Percentiles rank a stretch among this genome's conserved stretches.
These are phyloP conservation scores for Quillaja saponaria DNA, from an alignment of 306 rosid species.

Conservation along the genomic window DNA sequence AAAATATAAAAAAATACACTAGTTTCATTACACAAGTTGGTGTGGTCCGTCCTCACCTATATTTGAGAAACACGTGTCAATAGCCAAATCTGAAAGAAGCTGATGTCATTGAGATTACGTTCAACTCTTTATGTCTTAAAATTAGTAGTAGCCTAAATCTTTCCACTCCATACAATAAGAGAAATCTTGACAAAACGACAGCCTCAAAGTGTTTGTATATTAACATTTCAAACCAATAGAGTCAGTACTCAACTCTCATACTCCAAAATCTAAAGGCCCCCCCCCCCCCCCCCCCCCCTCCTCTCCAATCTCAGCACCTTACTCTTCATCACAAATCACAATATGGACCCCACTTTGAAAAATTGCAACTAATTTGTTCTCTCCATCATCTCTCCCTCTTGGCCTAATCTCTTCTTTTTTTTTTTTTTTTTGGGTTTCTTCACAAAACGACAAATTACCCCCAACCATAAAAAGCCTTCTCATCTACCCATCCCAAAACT, in stretches of 20 bases:
- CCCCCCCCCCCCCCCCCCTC: too few species aligned
- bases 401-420: slow-evolving; percentile 56
- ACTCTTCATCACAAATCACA: too few species aligned
- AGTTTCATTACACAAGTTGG: too few species aligned
- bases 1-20: too few species aligned
- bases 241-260: too few species aligned
- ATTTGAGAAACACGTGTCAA: slow-evolving; percentile 26
- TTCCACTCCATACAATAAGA: not conserved
- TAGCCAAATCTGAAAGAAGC: slow-evolving; percentile 16
- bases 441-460: slow-evolving; percentile 49
- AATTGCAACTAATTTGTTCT: slow-evolving; percentile 32
- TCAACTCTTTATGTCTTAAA: too few species aligned
- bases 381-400: slow-evolving; percentile 31
- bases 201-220: not conserved
- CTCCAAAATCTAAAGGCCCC: too few species aligned
- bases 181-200: slow-evolving; percentile 9
- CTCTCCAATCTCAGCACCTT: too few species aligned
- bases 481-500: slow-evolving; percentile 39
- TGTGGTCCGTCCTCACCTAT: too few species aligned
- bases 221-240: not conserved
- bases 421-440: too few species aligned
- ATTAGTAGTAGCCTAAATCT: slow-evolving; percentile 38
- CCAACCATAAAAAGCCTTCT: slow-evolving; percentile 45
- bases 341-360: slow-evolving; percentile 40
- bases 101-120: slow-evolving; percentile 9